phyloP scores from a whole-genome alignment of 2,329 filamentous ascomycete genomes.

The Penicillium sp. region DNA sequence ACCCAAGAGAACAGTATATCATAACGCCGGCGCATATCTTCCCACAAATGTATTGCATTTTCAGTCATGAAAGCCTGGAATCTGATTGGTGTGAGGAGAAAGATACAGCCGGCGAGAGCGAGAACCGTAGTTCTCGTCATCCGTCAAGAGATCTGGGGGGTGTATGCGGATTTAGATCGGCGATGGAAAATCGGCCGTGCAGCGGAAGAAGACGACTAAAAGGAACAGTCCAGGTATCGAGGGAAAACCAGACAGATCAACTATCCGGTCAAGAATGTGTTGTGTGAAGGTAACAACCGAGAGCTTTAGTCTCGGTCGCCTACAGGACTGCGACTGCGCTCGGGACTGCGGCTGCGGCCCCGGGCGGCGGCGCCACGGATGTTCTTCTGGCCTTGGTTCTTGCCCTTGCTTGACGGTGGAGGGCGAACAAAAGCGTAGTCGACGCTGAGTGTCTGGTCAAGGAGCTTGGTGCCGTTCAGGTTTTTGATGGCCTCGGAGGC shows the following conservation, averaged over 20 bases:
- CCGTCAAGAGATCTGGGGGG: conserved; percentile 12
- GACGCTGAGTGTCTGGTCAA: conserved; percentile 67
- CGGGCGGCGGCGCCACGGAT: conserved; percentile 42
- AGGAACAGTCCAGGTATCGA: conserved; percentile 21
- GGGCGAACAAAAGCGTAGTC: conserved; percentile 70
- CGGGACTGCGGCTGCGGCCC: conserved; percentile 50
- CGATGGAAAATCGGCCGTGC: conserved; percentile 12
- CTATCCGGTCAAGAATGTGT: conserved; percentile 11
- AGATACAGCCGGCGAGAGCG: conserved; percentile 31
- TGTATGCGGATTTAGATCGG: conserved; percentile 8
- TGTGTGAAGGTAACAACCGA: conserved; percentile 7
- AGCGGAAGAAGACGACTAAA: conserved; percentile 18
- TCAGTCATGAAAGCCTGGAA: not conserved
- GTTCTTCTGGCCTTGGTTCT: conserved; percentile 48
- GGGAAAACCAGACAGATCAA: conserved; percentile 8
- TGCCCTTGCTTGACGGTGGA: conserved; percentile 52
- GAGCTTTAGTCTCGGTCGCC: conserved; percentile 39
- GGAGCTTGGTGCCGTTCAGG: conserved; percentile 62
- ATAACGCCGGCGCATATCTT: conserved; percentile 35
- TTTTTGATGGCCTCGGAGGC: conserved; percentile 66
- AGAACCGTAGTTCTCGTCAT: conserved; percentile 13
- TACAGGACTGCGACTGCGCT: conserved; percentile 51
- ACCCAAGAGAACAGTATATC: conserved; percentile 33
- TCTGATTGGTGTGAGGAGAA: not conserved
- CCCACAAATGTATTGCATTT: conserved; percentile 8